phyloP scores from a whole-genome alignment of 345 rosid genomes.

The Syzygium jambos region DNA sequence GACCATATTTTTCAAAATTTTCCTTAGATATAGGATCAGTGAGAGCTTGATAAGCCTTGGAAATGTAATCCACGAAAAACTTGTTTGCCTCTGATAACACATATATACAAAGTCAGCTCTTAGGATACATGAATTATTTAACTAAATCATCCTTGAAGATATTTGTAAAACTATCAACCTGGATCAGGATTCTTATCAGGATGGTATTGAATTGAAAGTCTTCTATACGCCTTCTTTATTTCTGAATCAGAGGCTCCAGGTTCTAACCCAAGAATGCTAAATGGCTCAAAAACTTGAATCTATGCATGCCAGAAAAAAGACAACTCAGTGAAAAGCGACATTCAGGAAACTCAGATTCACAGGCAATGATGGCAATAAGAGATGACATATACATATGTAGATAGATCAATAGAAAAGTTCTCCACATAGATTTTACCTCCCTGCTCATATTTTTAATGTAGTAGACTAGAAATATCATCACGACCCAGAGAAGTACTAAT shows the following conservation, averaged over 20 bases:
- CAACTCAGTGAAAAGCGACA: neutral
- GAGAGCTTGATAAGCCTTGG: constrained; percentile 96
- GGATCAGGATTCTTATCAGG: constrained; percentile 99
- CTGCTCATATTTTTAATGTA: constrained; percentile 82
- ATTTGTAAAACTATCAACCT: constrained; percentile 40
- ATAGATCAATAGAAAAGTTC: neutral
- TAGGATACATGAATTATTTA: neutral
- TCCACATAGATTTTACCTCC: constrained; percentile 37
- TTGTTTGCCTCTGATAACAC: constrained; percentile 63
- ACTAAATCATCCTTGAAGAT: neutral
- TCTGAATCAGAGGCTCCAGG: constrained; percentile 78
- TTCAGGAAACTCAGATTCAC: neutral
- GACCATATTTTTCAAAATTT: constrained; percentile 97
- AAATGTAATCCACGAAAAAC: constrained; percentile 80
- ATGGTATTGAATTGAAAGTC: constrained; percentile 86
- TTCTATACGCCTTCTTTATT: constrained; percentile 88
- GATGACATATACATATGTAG: neutral
- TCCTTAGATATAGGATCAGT: constrained; percentile 91
- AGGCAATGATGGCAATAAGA: neutral
- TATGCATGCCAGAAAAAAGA: constrained; percentile 15
- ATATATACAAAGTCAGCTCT: constrained; percentile 1
- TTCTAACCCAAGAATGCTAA: constrained; percentile 69
- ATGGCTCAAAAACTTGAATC: constrained; percentile 92
- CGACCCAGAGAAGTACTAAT: constrained; percentile 67
- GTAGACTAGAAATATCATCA: constrained; percentile 80